Percentiles rank a stretch among this genome's conserved stretches.
Conservation (phyloP, 805 yeast genomes). For the Wickerhamiella vanderwaltii region DNA sequence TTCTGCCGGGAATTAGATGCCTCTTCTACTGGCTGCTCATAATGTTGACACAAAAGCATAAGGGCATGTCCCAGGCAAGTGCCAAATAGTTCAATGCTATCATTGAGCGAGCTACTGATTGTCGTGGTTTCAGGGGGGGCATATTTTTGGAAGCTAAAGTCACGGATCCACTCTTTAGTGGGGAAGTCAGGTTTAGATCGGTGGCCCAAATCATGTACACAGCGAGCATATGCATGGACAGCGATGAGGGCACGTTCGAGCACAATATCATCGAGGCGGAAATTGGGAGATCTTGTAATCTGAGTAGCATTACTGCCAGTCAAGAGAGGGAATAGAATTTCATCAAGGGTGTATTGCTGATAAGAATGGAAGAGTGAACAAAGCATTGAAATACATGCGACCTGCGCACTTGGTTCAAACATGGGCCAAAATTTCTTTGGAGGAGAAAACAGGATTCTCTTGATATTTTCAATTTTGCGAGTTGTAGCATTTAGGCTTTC, state of each 20-base stretch:
- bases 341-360: conserved; percentile 67
- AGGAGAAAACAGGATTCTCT: conserved; percentile 39
- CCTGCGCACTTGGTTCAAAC: conserved; percentile 47
- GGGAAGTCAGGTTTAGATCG: conserved; percentile 60
- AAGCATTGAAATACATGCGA: conserved; percentile 59
- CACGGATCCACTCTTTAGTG: conserved; percentile 34
- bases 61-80: conserved; percentile 18
- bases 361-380: conserved; percentile 70
- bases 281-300: conserved; percentile 13
- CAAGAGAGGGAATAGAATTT: conserved; percentile 58
- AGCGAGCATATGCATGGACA: conserved; percentile 57
- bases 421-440: conserved; percentile 69
- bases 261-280: conserved; percentile 42
- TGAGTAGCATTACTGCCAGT: conserved; percentile 20
- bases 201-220: conserved; percentile 48
- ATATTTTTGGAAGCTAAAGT: conserved; percentile 4
- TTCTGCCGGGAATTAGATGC: conserved; percentile 18
- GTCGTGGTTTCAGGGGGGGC: conserved; percentile 14
- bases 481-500: conserved; percentile 84
- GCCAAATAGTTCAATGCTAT: conserved; percentile 21
- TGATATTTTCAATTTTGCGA: conserved; percentile 56
- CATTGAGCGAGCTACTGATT: conserved; percentile 16
- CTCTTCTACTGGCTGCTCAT: conserved; percentile 8
- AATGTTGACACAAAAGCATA: conserved; percentile 3
- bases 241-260: conserved; percentile 65